Percentiles rank a stretch among this genome's conserved stretches.
These are phyloP conservation scores for Echria macrotheca DNA, from an alignment of 495 filamentous ascomycete genomes.

Conservation along the genomic window DNA sequence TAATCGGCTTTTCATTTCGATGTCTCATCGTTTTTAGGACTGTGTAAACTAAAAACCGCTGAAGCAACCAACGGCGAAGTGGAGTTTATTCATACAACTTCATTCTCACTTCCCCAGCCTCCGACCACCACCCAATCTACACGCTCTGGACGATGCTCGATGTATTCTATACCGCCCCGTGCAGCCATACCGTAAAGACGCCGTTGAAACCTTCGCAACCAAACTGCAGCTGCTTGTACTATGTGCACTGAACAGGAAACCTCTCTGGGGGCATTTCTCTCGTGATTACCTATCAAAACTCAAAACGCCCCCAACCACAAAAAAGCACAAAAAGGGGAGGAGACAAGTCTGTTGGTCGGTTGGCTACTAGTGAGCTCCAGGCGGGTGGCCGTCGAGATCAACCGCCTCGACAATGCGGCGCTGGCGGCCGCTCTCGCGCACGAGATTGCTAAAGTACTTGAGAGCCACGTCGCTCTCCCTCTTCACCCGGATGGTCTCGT, in stretches of 20 bases:
- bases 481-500: constrained; percentile 72
- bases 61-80: too few species aligned
- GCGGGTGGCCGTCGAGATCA: constrained; percentile 69
- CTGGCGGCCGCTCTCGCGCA: constrained; percentile 68
- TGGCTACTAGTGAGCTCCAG: constrained; percentile 23
- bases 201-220: background rate
- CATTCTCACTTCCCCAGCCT: background rate
- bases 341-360: background rate
- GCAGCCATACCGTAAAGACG: background rate
- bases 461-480: constrained; percentile 68
- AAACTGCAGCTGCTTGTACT: background rate
- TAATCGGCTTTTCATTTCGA: too few species aligned
- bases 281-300: background rate
- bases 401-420: constrained; percentile 67
- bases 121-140: too few species aligned
- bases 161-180: too few species aligned
- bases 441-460: constrained; percentile 84
- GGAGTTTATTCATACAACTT: background rate
- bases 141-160: too few species aligned
- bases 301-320: background rate
- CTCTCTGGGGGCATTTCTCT: too few species aligned
- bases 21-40: too few species aligned
- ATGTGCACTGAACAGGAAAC: constrained; percentile 1
- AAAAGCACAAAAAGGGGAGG: background rate
- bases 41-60: too few species aligned